phyloP scores from a whole-genome alignment of 345 rosid species.

The Murraya koenigii region DNA sequence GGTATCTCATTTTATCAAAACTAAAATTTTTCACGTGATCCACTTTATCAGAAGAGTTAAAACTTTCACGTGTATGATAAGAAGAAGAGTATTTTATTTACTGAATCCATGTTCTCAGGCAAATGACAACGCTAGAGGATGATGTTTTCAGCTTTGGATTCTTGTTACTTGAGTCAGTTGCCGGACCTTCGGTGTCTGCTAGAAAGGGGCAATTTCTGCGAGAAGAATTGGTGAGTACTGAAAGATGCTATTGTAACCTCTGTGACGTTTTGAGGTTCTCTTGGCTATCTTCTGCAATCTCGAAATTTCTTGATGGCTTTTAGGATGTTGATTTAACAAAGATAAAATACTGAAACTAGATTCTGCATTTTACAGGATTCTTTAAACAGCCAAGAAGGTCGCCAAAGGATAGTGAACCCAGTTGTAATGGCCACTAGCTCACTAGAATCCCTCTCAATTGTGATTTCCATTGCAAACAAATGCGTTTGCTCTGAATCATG shows the following conservation, averaged over 20 bases:
- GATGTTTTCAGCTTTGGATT: constrained; percentile 49
- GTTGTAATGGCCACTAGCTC: constrained; percentile 36
- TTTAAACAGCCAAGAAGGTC: constrained; percentile 30
- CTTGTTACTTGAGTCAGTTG: constrained; percentile 40
- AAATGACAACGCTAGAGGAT: constrained; percentile 41
- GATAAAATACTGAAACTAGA: not conserved
- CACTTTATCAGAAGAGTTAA: not conserved
- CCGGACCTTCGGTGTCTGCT: constrained; percentile 27
- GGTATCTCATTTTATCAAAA: not conserved
- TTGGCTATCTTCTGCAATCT: not conserved
- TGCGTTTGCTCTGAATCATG: constrained; percentile 41
- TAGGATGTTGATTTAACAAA: not conserved
- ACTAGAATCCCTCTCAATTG: constrained; percentile 39
- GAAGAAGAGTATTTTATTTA: not conserved
- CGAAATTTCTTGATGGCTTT: not conserved
- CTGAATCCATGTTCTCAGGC: constrained; percentile 23
- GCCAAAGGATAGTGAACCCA: constrained; percentile 33
- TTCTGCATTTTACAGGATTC: constrained; percentile 31
- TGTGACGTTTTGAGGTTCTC: too few species aligned
- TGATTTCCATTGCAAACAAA: constrained; percentile 41
- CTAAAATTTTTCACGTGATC: not conserved
- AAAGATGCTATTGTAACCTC: too few species aligned
- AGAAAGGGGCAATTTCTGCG: constrained; percentile 24
- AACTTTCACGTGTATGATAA: too few species aligned
- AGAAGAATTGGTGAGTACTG: constrained; percentile 32